Evolutionary conservation across 2,329 filamentous ascomycete species (phyloP), one percentile per base, ranked within the genome.

Genomic region (Trichoderma semiorbis): DNA sequence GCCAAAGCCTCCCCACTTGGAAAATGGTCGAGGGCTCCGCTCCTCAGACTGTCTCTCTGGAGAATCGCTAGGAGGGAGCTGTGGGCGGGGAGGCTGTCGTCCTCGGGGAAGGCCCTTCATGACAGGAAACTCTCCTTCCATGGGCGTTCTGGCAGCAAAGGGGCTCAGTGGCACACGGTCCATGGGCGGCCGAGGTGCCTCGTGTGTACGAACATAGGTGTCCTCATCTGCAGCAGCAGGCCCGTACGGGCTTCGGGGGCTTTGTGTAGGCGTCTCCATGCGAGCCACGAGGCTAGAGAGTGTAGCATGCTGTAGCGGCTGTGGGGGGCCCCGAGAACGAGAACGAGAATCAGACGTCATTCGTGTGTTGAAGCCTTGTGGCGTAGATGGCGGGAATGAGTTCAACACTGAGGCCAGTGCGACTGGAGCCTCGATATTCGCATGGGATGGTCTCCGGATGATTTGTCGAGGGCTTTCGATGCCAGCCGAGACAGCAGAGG

Each of bases 61-160:
- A 2, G 72, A 53, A 1, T 64, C 71, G 34, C 75, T 74, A 2
- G 73, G 18, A 1, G 66, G 57, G 7, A 73, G 73, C 1, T 76
- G 53, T 16, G 72, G 61, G 7, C 72, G 72, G 47, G 63, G 30
- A 30, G 74, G 76, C 10, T 73, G 76, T n/a, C 81, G 79, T 2
- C 81, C 81, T 30, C 81, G 76, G 1, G 81, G 81, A 14, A 83
- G 76, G 1, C 80, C 80, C 10, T 79, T 81, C 34, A 76, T 77
- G 6, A 78, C 62, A 2, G 80, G 80, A 24, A 82, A 82, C 10
- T 79, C 76, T 0, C 80, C 81, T 58, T 79, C 79, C 53, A 80
- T 78, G 0, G 77, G 75, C 4, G 73, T 74, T 11, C 74, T 75
- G 5, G 74, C 73, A 16, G 69, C 69, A 30, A 79, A 78, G 0